These are phyloP conservation scores for Orbilia javanica DNA, from an alignment of 2,329 filamentous ascomycete species.

Conservation along the genomic window DNA sequence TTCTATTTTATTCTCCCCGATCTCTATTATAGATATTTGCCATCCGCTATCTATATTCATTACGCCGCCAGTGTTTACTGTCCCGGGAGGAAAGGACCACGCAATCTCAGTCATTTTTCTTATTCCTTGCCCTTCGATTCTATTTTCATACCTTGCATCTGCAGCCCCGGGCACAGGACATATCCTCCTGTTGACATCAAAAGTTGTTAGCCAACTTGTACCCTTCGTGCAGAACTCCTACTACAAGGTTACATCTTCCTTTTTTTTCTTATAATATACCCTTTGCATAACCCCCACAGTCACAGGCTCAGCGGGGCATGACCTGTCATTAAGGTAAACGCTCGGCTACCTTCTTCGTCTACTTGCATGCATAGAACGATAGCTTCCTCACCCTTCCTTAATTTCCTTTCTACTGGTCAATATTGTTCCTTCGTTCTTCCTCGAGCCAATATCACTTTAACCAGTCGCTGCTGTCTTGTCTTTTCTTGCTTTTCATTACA, in stretches of 20 bases:
- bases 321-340: constrained; percentile 58
- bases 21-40: constrained; percentile 41
- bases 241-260: constrained; percentile 51
- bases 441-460: constrained; percentile 8
- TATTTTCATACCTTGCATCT: constrained; percentile 39
- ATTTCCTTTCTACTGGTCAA: constrained; percentile 41
- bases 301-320: constrained; percentile 52
- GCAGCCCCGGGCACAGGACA: constrained; percentile 15
- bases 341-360: constrained; percentile 58
- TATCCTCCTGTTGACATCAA: constrained; percentile 16
- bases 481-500: constrained; percentile 27
- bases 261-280: constrained; percentile 31
- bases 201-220: constrained; percentile 45
- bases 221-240: constrained; percentile 57
- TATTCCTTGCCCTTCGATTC: constrained; percentile 28
- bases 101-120: constrained; percentile 57
- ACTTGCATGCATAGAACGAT: constrained; percentile 55
- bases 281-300: constrained; percentile 35
- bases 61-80: constrained; percentile 20
- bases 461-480: constrained; percentile 2
- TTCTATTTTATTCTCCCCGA: constrained; percentile 35
- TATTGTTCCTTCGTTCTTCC: constrained; percentile 8
- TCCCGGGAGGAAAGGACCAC: constrained; percentile 49
- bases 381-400: constrained; percentile 45
- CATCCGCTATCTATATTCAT: constrained; percentile 3